Percentiles rank a stretch among this genome's conserved stretches.
These are phyloP conservation scores for Epichloe brachyelytri DNA, from an alignment of 2,329 filamentous ascomycete species.

Conservation along the genomic window DNA sequence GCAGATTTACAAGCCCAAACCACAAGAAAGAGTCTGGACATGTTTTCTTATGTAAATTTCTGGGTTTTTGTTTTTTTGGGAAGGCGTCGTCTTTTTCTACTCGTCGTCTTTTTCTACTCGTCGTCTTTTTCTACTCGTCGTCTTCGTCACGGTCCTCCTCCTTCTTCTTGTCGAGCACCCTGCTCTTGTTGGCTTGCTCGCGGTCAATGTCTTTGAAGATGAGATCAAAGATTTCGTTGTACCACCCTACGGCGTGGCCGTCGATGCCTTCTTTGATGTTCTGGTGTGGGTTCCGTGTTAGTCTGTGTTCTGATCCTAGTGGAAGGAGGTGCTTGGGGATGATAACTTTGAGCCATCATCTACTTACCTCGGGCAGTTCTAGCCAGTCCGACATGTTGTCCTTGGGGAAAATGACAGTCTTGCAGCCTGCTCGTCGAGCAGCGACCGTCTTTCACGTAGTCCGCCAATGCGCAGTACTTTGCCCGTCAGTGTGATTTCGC, in stretches of 20 bases:
- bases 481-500: constrained; percentile 89
- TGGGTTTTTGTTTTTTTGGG: neutral
- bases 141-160: constrained; percentile 25
- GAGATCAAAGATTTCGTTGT: constrained; percentile 81
- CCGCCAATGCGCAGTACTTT: constrained; percentile 94
- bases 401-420: constrained; percentile 84
- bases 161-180: constrained; percentile 42
- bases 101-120: constrained; percentile 22
- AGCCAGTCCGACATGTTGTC: constrained; percentile 97
- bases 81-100: constrained; percentile 10
- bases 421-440: constrained; percentile 80
- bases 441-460: constrained; percentile 90
- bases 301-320: no score
- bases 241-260: constrained; percentile 86
- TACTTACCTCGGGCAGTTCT: constrained; percentile 82
- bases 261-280: constrained; percentile 97
- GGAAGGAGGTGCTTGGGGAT: no score
- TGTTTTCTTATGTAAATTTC: neutral
- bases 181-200: constrained; percentile 63
- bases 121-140: constrained; percentile 17
- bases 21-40: neutral
- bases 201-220: constrained; percentile 75
- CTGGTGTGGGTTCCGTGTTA: constrained; percentile 33
- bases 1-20: neutral
- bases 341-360: neutral